Evolutionary conservation across 768 basidiomycete species (phyloP).

Genomic region (Tephrocybe sp.): DNA sequence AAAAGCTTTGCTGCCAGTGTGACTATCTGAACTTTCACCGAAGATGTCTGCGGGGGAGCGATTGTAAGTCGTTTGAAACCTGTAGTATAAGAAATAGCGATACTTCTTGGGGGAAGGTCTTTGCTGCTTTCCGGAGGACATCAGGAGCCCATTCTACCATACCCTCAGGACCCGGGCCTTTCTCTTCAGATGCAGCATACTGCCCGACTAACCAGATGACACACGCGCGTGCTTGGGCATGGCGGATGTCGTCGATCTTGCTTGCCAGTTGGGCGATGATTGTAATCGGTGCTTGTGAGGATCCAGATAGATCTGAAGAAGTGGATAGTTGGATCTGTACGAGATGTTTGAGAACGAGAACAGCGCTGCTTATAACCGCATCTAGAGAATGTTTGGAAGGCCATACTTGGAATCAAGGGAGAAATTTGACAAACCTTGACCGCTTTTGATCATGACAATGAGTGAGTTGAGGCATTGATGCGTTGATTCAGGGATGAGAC

Average conservation of each 20-base stretch:
- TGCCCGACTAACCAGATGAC: conserved; percentile 94
- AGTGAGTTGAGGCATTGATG: conserved; percentile 75
- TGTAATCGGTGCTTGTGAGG: conserved; percentile 46
- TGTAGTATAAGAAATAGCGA: conserved; percentile 10
- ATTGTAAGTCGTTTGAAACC: background rate
- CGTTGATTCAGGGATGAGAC: conserved; percentile 63
- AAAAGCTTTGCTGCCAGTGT: conserved; percentile 87
- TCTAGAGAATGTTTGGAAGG: conserved; percentile 42
- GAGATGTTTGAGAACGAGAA: conserved; percentile 82
- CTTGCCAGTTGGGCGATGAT: conserved; percentile 82
- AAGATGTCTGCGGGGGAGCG: conserved; percentile 39
- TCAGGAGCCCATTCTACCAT: conserved; percentile 86
- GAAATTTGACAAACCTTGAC: conserved; percentile 53
- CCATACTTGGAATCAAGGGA: background rate
- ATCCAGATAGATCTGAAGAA: conserved; percentile 21
- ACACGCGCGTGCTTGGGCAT: conserved; percentile 81
- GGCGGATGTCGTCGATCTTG: conserved; percentile 75
- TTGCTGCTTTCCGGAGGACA: conserved; percentile 76
- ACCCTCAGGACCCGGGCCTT: conserved; percentile 44
- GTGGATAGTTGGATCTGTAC: conserved; percentile 65
- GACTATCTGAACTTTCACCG: conserved; percentile 82
- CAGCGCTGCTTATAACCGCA: conserved; percentile 72
- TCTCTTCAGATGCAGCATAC: conserved; percentile 53
- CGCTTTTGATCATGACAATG: conserved; percentile 77
- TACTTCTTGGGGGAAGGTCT: conserved; percentile 74